Conservation (phyloP, 257 asterid genomes). For the Gentiana macrophylla region DNA sequence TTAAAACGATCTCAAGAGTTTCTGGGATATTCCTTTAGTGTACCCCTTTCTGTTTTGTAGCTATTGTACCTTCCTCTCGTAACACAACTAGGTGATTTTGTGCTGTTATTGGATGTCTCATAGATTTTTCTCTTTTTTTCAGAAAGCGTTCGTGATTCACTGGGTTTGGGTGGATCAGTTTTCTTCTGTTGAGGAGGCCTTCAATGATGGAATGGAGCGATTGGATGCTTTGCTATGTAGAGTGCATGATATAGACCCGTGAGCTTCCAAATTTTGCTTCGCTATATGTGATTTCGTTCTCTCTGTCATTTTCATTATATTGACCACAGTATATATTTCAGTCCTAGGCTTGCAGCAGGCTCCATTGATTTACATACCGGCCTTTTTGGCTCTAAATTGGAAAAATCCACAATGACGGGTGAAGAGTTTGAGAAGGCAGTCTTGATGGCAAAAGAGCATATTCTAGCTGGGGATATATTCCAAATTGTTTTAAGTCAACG, state of each 20-base stretch:
- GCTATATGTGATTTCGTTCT: constrained; percentile 5
- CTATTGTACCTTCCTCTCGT: constrained; percentile 7
- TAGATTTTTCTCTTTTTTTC: constrained; percentile 7
- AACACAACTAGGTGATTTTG: no score
- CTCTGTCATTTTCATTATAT: constrained; percentile 8
- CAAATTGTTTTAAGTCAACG: constrained; percentile 98
- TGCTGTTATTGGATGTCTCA: no score
- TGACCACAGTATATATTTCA: constrained; percentile 26
- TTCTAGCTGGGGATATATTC: constrained; percentile 95
- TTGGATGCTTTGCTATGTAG: constrained; percentile 69
- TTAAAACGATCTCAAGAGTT: no score
- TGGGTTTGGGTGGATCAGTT: constrained; percentile 90
- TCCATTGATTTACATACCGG: constrained; percentile 59
- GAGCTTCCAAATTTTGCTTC: constrained; percentile 14
- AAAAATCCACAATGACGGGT: constrained; percentile 62
- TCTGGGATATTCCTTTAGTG: no score
- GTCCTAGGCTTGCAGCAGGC: constrained; percentile 82
- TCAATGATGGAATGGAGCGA: constrained; percentile 55
- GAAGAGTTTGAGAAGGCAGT: constrained; percentile 73
- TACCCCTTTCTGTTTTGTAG: background rate
- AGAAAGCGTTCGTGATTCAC: constrained; percentile 90
- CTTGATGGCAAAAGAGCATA: constrained; percentile 78
- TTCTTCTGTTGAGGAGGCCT: constrained; percentile 73
- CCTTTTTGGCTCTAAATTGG: constrained; percentile 61
- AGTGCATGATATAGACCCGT: constrained; percentile 82